Conservation (phyloP, 495 filamentous ascomycete species). For the Aspergillus ostianus region DNA sequence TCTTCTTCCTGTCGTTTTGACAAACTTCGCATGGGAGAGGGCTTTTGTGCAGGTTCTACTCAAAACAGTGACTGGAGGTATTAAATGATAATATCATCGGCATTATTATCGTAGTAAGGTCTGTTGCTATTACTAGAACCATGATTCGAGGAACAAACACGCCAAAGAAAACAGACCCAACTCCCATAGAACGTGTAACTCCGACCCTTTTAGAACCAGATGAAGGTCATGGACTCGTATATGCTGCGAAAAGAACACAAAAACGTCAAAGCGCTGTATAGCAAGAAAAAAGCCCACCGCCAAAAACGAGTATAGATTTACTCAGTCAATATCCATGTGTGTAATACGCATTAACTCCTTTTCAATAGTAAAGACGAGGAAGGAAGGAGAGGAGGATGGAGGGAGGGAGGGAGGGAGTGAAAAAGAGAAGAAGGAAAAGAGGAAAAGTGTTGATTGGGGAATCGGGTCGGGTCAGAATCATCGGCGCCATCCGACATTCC, state of each 20-base stretch:
- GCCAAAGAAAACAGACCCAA: not conserved
- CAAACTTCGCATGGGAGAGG: too few species aligned
- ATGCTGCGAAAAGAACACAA: not conserved
- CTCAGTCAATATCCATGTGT: not conserved
- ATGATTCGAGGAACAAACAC: too few species aligned
- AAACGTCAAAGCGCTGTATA: not conserved
- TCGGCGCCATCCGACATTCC: conserved; percentile 94
- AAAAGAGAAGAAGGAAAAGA: not conserved
- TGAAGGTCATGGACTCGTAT: not conserved
- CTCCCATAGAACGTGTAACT: not conserved
- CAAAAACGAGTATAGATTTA: not conserved
- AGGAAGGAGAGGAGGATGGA: too few species aligned
- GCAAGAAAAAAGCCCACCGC: not conserved
- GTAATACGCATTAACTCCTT: too few species aligned
- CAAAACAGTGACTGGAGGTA: not conserved
- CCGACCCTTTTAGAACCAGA: not conserved
- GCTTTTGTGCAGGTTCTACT: too few species aligned
- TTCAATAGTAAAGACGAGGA: not conserved
- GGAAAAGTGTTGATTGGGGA: not conserved
- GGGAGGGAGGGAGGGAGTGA: not conserved
- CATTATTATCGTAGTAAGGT: not conserved
- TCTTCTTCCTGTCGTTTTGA: too few species aligned
- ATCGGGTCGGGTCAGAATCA: conserved; percentile 33
- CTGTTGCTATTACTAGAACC: not conserved
- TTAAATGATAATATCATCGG: not conserved